Conservation (phyloP, 257 asterid genomes). For the Solanum ahanhuiri region DNA sequence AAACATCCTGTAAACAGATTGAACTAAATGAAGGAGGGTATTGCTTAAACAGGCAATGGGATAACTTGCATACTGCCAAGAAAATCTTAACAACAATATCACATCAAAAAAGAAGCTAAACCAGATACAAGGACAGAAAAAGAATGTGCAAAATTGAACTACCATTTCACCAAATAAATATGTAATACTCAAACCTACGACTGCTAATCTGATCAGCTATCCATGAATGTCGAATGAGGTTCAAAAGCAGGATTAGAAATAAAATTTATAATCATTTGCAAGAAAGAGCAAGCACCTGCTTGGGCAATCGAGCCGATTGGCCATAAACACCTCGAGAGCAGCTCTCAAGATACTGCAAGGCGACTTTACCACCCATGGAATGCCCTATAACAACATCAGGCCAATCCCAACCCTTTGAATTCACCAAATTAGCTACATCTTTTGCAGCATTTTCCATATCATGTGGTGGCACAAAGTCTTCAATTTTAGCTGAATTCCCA, state of each 20-base stretch:
- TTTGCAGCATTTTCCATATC: slow-evolving; percentile 67
- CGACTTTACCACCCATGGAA: slow-evolving; percentile 96
- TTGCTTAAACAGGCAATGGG: background rate
- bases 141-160: background rate
- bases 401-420: slow-evolving; percentile 65
- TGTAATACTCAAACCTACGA: background rate
- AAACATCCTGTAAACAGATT: background rate
- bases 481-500: slow-evolving; percentile 65
- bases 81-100: background rate
- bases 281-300: slow-evolving; percentile 47
- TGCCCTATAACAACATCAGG: slow-evolving; percentile 95
- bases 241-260: background rate
- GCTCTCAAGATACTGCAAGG: slow-evolving; percentile 71
- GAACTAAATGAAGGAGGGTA: background rate
- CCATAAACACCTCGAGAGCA: slow-evolving; percentile 69
- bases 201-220: background rate
- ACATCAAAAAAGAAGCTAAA: background rate
- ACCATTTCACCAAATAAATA: background rate
- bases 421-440: slow-evolving; percentile 71
- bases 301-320: slow-evolving; percentile 39
- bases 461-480: slow-evolving; percentile 58
- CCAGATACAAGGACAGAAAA: background rate
- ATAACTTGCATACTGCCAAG: background rate
- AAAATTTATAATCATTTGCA: background rate
- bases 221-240: background rate